Evolutionary conservation across 768 basidiomycete genomes (phyloP).

Genomic region (Podaxis rugospora): DNA sequence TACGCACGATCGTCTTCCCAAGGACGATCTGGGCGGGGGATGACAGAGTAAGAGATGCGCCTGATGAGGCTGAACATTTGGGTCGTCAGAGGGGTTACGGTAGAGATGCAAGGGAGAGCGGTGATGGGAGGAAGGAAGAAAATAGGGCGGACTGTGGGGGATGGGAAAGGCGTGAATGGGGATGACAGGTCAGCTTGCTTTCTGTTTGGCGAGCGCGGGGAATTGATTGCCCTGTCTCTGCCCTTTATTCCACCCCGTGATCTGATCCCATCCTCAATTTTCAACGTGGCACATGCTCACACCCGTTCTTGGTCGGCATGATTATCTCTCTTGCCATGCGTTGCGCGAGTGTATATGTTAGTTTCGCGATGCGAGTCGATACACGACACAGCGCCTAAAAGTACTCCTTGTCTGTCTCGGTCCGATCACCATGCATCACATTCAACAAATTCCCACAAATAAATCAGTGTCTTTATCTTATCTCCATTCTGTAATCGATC

Average conservation of each 20-base stretch:
- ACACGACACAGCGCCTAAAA: not conserved
- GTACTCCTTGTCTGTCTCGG: not conserved
- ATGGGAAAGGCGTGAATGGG: not conserved
- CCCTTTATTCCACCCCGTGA: slow-evolving; percentile 3
- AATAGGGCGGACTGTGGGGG: not conserved
- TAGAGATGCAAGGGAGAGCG: not conserved
- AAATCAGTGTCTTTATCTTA: not conserved
- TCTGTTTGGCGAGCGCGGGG: not conserved
- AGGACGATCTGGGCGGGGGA: slow-evolving; percentile 68
- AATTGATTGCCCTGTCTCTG: not conserved
- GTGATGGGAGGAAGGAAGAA: not conserved
- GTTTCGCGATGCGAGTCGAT: not conserved
- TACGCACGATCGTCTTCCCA: slow-evolving; percentile 75
- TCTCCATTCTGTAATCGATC: slow-evolving; percentile 8
- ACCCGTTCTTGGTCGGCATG: not conserved
- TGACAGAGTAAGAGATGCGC: slow-evolving; percentile 64
- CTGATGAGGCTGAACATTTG: slow-evolving; percentile 68
- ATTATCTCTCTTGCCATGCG: not conserved
- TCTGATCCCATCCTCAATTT: slow-evolving; percentile 1
- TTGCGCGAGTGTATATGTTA: not conserved
- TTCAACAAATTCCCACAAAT: not conserved
- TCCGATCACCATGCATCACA: too few relatives aligned
- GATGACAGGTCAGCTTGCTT: not conserved
- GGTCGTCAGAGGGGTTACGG: not conserved
- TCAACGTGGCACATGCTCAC: slow-evolving; percentile 8